Conservation (phyloP, 2,329 filamentous ascomycete genomes). For the Scopulariopsis brevicaulis region DNA sequence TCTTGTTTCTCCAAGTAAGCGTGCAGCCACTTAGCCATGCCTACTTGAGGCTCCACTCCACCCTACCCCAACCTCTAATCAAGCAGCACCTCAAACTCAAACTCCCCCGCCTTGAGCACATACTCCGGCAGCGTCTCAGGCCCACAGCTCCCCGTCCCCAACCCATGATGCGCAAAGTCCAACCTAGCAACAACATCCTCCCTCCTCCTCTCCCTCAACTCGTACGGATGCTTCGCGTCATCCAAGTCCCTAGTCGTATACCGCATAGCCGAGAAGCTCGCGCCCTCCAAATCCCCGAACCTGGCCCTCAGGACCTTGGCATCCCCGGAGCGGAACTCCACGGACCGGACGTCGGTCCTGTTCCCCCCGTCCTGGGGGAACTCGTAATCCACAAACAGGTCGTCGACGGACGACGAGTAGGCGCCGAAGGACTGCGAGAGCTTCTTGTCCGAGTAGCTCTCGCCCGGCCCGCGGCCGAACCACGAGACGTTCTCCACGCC, state of each 20-base stretch:
- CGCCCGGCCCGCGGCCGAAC: constrained; percentile 57
- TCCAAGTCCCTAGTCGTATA: constrained; percentile 44
- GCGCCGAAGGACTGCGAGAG: constrained; percentile 44
- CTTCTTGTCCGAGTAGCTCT: constrained; percentile 58
- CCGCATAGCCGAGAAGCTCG: constrained; percentile 44
- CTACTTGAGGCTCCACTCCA: no score
- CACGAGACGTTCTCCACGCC: constrained; percentile 34
- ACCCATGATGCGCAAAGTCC: constrained; percentile 50
- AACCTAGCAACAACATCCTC: constrained; percentile 44
- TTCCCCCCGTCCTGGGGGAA: constrained; percentile 59
- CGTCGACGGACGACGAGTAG: constrained; percentile 32
- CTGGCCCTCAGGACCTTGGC: constrained; percentile 25
- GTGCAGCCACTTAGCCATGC: no score
- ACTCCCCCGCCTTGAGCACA: constrained; percentile 27
- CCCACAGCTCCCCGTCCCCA: constrained; percentile 52
- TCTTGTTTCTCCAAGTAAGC: no score
- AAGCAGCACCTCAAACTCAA: constrained; percentile 30
- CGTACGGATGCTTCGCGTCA: constrained; percentile 45
- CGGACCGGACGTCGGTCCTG: constrained; percentile 50
- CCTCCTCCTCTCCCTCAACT: constrained; percentile 36
- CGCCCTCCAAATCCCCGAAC: constrained; percentile 32
- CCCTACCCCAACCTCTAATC: constrained; percentile 17
- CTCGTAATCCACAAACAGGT: constrained; percentile 51
- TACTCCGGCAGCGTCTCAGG: constrained; percentile 40
- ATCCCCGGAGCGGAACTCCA: constrained; percentile 27